Base-by-base conservation (phyloP, 1,284 basidiomycete species). In the Dichomitus squalens region DNA sequence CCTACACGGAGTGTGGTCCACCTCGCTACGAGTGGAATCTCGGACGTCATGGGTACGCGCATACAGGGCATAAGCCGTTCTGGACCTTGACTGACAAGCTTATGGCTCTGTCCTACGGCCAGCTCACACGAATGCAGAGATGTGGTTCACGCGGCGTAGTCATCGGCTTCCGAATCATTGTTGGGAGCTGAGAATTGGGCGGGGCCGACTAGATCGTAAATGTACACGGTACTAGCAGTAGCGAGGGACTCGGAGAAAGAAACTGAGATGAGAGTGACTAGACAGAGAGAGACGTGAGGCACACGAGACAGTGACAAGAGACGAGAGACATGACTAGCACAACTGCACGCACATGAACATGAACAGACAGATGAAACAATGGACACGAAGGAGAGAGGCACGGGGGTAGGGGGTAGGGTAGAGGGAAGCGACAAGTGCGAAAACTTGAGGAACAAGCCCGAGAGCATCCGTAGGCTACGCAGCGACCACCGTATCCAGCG, bases 201-300 rank as follows among this genome's bases (percentile, higher is more conserved):
- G 21, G 20, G 35, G 48, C 55, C 47, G 40, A 54, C 54, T 54
- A 58, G 53, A 62, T 61, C 53, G 49, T 66, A 64, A 49, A 58
- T 56, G 55, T 60, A 64, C 62, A 63, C 34, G 20, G 34, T 35
- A 49, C 48, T 49, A 49, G 48, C 35, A 38, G 12, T 36, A 27
- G 33, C 20, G 52, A 52, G 49, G 48, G 53, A 43, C 36, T 49
- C 43, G 52, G 49, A 56, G 49, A 52, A 35, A 49, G 12, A 40
- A 44, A 35, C 35, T 44, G 43, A 39, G 35, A 52, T 31, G 41
- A 55, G 41, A 25, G 44, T 20, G 33, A 33, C 20, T 14, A 16
- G 29, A 52, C 39, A 41, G 39, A 25, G 40, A 46, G 7, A 27
- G 25, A 47, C 41, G 34, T 35, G 40, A 38, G 41, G 44, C 41